These are phyloP conservation scores for Nemania sp. DNA, from an alignment of 2,329 filamentous ascomycete species.

Conservation along the genomic window DNA sequence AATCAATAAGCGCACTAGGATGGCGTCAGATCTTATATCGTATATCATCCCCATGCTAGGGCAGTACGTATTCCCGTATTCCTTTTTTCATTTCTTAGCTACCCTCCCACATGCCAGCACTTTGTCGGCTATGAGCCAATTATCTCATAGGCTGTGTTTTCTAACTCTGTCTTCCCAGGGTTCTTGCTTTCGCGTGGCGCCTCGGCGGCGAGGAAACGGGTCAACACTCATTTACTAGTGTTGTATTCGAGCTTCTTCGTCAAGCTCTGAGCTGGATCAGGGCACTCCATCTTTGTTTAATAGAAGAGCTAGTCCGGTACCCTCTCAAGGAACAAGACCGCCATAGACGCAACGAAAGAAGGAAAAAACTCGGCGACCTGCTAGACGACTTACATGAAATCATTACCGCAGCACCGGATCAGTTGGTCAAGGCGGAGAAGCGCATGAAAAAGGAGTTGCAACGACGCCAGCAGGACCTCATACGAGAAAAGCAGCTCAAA, in stretches of 20 bases:
- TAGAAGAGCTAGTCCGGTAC: conserved; percentile 16
- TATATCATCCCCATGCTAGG: conserved; percentile 35
- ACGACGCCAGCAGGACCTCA: conserved; percentile 13
- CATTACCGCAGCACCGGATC: conserved; percentile 26
- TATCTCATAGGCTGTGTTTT: neutral
- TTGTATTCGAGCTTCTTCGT: conserved; percentile 30
- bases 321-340: conserved; percentile 12
- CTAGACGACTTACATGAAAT: conserved; percentile 23
- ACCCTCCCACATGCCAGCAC: neutral
- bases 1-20: conserved; percentile 22
- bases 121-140: neutral
- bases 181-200: conserved; percentile 33
- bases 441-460: conserved; percentile 11
- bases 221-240: conserved; percentile 30
- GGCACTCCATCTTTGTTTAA: conserved; percentile 28
- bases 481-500: conserved; percentile 24
- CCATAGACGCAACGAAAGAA: conserved; percentile 10
- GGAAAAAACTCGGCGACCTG: conserved; percentile 26
- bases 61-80: conserved; percentile 18
- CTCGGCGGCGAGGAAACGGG: conserved; percentile 31
- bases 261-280: conserved; percentile 32
- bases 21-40: conserved; percentile 30
- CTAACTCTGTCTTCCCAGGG: neutral
- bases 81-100: neutral
- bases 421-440: conserved; percentile 24